A percentile compares a stretch with the other conserved stretches of the same genome.
phyloP scores from a whole-genome alignment of 306 rosid genomes.

The Castanea crenata region DNA sequence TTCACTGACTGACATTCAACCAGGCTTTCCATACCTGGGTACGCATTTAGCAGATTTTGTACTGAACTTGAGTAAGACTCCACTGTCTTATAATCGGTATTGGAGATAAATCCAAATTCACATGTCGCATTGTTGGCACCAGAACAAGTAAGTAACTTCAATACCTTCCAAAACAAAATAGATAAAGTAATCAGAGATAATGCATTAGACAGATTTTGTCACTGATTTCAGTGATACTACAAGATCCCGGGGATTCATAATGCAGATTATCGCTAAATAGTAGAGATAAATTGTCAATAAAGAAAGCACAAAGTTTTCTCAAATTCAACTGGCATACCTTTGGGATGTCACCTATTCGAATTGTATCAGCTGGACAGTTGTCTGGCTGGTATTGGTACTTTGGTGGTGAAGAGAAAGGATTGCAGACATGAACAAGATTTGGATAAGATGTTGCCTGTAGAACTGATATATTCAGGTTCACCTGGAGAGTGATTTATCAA shows the following conservation, averaged over 20 bases:
- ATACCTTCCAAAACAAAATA: constrained; percentile 36
- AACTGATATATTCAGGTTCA: constrained; percentile 42
- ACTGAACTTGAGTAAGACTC: constrained; percentile 52
- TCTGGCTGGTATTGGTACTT: constrained; percentile 48
- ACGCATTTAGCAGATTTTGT: constrained; percentile 50
- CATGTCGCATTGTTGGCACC: constrained; percentile 34
- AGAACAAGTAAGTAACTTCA: constrained; percentile 45
- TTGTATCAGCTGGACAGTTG: constrained; percentile 43
- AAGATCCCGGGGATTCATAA: not conserved
- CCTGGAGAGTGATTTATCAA: constrained; percentile 34
- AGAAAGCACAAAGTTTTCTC: not conserved
- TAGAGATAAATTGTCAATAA: not conserved
- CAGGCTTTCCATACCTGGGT: constrained; percentile 54
- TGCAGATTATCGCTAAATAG: not conserved
- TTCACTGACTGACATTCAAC: constrained; percentile 56
- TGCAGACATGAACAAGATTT: constrained; percentile 38
- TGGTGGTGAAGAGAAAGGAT: constrained; percentile 79
- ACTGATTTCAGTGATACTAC: not conserved
- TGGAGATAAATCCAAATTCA: constrained; percentile 25
- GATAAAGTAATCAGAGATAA: not conserved
- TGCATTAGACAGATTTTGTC: not conserved
- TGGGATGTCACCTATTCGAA: constrained; percentile 64
- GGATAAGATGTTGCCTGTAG: constrained; percentile 29
- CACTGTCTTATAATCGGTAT: constrained; percentile 24
- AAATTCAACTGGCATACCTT: constrained; percentile 34